Base-by-base conservation (phyloP, 2,329 filamentous ascomycete genomes). In the Trichophyton simii region DNA sequence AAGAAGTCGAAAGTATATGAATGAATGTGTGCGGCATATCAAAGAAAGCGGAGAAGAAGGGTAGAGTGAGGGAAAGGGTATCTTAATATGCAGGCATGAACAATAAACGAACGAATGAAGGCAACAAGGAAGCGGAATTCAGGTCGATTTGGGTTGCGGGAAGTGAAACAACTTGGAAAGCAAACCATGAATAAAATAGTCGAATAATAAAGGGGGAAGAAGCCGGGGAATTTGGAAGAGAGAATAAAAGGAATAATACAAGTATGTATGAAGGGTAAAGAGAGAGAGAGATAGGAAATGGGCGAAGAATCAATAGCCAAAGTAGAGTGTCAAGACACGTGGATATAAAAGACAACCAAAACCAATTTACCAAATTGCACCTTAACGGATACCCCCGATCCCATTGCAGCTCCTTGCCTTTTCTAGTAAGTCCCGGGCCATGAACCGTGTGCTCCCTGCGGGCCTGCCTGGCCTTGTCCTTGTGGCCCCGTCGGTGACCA, bases 1-100 rank as follows among this genome's bases (percentile, higher is more conserved):
- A 44, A 25, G 15, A 25, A 34, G 31, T 22, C 34, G n/a, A 60
- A 61, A 58, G 25, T 41, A 58, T 57, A 25, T 44, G 28, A 61
- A 31, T 50, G 67, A 65, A 31, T 66, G 62, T 67, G 75, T 73
- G 28, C 48, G 22, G 48, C 48, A 54, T 54, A 54, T 54, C 48
- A 54, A 34, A 54, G 48, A 25, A 25, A 31, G 25, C 5, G 28
- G 48, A 31, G 48, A 54, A 54, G 25, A 54, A 54, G 25, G 48
- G 48, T 31, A 54, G 48, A 31, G 48, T 31, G 48, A 34, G 48
- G 48, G 48, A 54, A 48, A 25, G 48, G 48, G 48, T 54, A 54
- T 54, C 48, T 54, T 22, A 54, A 54, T 31, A 54, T 54, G 48
- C 48, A 54, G 48, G 48, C 15, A 31, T 54, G 22, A 54, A 54